A percentile compares a stretch with the other conserved stretches of the same genome.
Evolutionary conservation across 1,139 yeast species (phyloP).

Genomic region (Pichia sp.): DNA sequence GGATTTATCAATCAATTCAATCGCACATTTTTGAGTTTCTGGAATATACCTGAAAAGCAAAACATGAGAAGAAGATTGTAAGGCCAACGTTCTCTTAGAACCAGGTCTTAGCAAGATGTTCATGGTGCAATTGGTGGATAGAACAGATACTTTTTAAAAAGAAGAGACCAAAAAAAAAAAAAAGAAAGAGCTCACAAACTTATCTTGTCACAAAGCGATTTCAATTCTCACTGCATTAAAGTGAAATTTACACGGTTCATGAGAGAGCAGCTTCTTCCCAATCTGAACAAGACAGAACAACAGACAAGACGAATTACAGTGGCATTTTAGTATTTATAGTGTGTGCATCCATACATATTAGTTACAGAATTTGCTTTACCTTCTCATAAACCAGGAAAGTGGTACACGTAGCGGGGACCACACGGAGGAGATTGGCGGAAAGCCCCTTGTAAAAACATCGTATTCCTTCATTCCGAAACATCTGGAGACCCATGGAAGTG

Average conservation of each 20-base stretch:
- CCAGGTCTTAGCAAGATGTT: slow-evolving; percentile 8
- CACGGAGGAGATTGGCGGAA: slow-evolving; percentile 56
- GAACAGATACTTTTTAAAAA: background rate
- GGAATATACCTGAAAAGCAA: slow-evolving; percentile 41
- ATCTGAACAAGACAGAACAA: too few species aligned
- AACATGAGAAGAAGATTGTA: slow-evolving; percentile 45
- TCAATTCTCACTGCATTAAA: background rate
- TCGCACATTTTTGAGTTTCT: slow-evolving; percentile 39
- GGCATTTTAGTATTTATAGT: too few species aligned
- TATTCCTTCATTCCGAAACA: slow-evolving; percentile 43
- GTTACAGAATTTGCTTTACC: slow-evolving; percentile 22
- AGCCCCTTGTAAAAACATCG: slow-evolving; percentile 77
- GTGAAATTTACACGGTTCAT: background rate
- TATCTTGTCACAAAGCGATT: background rate
- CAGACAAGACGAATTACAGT: too few species aligned
- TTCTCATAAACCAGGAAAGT: slow-evolving; percentile 64
- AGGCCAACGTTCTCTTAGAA: slow-evolving; percentile 44
- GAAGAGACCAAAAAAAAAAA: background rate
- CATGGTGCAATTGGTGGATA: slow-evolving; percentile 1
- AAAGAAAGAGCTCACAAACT: background rate
- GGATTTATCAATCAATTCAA: slow-evolving; percentile 43
- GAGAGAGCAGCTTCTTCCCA: too few species aligned
- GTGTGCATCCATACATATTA: too few species aligned
- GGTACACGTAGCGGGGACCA: slow-evolving; percentile 69
- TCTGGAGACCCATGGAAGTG: background rate